Conservation (phyloP, 2,329 filamentous ascomycete genomes). For the Huntiella savannae region DNA sequence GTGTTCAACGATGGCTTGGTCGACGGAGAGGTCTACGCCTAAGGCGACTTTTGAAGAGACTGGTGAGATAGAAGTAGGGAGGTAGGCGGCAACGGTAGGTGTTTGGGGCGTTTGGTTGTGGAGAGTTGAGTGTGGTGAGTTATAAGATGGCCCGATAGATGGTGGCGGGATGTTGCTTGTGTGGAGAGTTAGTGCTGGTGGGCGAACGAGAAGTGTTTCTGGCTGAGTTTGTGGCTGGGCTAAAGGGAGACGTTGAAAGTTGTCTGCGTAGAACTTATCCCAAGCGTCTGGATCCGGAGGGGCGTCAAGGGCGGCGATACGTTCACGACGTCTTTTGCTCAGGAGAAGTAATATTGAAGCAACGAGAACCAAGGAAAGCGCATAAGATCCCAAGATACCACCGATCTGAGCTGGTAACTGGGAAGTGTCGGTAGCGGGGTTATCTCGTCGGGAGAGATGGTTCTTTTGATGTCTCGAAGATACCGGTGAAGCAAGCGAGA, state of each 20-base stretch:
- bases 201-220: not conserved
- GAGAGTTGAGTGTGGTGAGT: conserved; percentile 5
- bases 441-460: conserved; percentile 28
- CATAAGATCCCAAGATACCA: conserved; percentile 68
- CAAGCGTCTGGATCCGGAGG: conserved; percentile 29
- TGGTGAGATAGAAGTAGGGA: conserved; percentile 20
- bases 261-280: conserved; percentile 13
- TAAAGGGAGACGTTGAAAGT: not conserved
- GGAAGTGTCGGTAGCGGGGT: conserved; percentile 12
- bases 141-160: not conserved
- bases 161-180: not conserved
- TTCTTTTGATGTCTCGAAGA: conserved; percentile 6
- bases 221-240: conserved; percentile 10
- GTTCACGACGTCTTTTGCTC: conserved; percentile 33
- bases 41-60: conserved; percentile 27
- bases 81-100: conserved; percentile 13
- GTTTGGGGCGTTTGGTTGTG: conserved; percentile 13
- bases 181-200: conserved; percentile 5
- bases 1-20: conserved; percentile 54
- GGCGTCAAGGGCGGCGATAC: conserved; percentile 21
- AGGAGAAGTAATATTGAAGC: conserved; percentile 46
- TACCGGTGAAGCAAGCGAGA: conserved; percentile 12
- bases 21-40: conserved; percentile 51
- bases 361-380: conserved; percentile 55
- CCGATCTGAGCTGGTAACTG: conserved; percentile 61